Percentiles rank a stretch among this genome's conserved stretches.
Evolutionary conservation across 2,329 filamentous ascomycete genomes (phyloP).

Genomic region (Neopestalotiopsis sp.): DNA sequence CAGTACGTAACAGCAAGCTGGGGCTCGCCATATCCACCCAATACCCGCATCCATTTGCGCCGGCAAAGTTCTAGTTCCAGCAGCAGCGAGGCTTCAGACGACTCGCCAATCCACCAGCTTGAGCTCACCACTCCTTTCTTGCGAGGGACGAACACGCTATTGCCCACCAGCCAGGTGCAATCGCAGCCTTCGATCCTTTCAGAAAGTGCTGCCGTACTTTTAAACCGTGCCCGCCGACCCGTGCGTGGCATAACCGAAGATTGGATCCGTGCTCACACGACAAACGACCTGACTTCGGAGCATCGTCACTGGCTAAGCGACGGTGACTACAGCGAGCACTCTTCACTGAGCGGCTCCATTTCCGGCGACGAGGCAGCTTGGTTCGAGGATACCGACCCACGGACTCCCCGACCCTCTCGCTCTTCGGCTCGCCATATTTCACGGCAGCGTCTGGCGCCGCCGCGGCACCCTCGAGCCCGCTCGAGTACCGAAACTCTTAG

Average conservation of each 20-base stretch:
- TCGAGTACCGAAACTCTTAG: constrained; percentile 64
- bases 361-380: constrained; percentile 52
- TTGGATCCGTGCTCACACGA: constrained; percentile 86
- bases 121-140: constrained; percentile 67
- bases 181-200: constrained; percentile 37
- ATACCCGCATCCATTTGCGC: constrained; percentile 57
- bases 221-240: constrained; percentile 65
- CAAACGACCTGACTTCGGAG: constrained; percentile 71
- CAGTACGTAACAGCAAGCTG: constrained; percentile 77
- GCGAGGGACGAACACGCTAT: constrained; percentile 56
- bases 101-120: constrained; percentile 64
- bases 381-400: constrained; percentile 53
- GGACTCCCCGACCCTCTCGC: constrained; percentile 51
- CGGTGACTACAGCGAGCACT: constrained; percentile 75
- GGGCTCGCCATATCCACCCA: constrained; percentile 86
- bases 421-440: constrained; percentile 34
- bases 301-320: constrained; percentile 85
- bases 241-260: constrained; percentile 75
- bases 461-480: constrained; percentile 47
- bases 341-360: constrained; percentile 73
- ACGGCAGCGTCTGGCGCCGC: constrained; percentile 23
- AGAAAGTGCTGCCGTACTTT: constrained; percentile 64
- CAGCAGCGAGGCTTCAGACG: constrained; percentile 64
- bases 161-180: constrained; percentile 42
- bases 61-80: constrained; percentile 46